Evolutionary conservation across 2,329 filamentous ascomycete genomes (phyloP).

Genomic region (Niveomyces coronatus): DNA sequence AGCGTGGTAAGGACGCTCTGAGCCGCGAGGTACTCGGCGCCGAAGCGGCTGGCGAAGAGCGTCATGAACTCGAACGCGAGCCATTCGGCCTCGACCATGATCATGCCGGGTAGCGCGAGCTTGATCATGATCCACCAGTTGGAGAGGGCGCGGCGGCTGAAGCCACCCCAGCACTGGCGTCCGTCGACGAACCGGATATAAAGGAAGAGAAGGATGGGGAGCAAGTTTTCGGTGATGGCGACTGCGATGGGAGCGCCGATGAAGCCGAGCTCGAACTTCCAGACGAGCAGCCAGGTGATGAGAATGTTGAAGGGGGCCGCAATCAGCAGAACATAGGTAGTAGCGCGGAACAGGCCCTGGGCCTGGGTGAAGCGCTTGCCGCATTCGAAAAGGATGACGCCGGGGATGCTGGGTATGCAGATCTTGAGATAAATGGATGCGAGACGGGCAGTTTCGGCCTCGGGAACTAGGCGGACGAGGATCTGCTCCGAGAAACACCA

Average conservation of each 20-base stretch:
- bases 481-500: slow-evolving; percentile 62
- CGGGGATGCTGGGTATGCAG: slow-evolving; percentile 62
- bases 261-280: slow-evolving; percentile 59
- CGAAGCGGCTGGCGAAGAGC: slow-evolving; percentile 69
- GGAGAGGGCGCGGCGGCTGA: slow-evolving; percentile 55
- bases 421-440: slow-evolving; percentile 65
- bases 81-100: slow-evolving; percentile 93
- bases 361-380: slow-evolving; percentile 76
- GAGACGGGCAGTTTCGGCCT: slow-evolving; percentile 51
- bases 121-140: slow-evolving; percentile 79
- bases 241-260: slow-evolving; percentile 76
- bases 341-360: slow-evolving; percentile 70
- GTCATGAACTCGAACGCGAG: slow-evolving; percentile 89
- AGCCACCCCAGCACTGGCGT: slow-evolving; percentile 73
- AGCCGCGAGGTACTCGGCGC: slow-evolving; percentile 70
- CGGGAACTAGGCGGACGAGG: slow-evolving; percentile 36
- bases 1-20: slow-evolving; percentile 78
- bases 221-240: slow-evolving; percentile 64
- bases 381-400: slow-evolving; percentile 66
- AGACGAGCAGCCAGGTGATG: slow-evolving; percentile 71
- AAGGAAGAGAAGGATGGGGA: slow-evolving; percentile 65
- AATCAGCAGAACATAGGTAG: slow-evolving; percentile 65
- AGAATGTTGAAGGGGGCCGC: slow-evolving; percentile 69
- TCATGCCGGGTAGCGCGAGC: slow-evolving; percentile 75
- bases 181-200: slow-evolving; percentile 70